These are phyloP conservation scores for Arthrobotrys iridis DNA, from an alignment of 2,329 filamentous ascomycete genomes.

Conservation along the genomic window DNA sequence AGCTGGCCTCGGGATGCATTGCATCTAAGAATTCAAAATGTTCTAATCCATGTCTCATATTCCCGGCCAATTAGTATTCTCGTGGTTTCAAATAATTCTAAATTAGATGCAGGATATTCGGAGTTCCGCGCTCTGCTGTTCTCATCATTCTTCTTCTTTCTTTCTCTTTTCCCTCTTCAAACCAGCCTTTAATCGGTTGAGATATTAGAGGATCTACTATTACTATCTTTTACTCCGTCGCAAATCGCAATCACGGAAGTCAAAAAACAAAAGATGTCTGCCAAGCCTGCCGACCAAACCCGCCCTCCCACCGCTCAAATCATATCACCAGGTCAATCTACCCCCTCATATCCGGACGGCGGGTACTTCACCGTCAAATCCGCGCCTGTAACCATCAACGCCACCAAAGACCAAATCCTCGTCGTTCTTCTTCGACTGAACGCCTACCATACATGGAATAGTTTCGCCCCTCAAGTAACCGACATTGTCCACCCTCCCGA, in stretches of 20 bases:
- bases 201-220: no score
- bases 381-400: conserved; percentile 39
- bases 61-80: conserved; percentile 7
- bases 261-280: conserved; percentile 16
- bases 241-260: neutral
- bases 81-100: conserved; percentile 27
- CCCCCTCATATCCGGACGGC: conserved; percentile 34
- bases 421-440: conserved; percentile 23
- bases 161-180: neutral
- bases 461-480: conserved; percentile 13
- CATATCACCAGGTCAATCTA: conserved; percentile 31
- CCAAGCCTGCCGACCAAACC: conserved; percentile 23
- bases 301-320: conserved; percentile 27
- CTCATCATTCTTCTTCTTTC: neutral
- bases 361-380: conserved; percentile 48
- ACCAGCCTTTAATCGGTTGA: neutral
- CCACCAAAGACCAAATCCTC: conserved; percentile 45
- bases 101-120: neutral
- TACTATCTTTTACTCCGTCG: neutral
- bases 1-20: neutral
- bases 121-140: conserved; percentile 14
- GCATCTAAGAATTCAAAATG: neutral
- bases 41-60: conserved; percentile 18
- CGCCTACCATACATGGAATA: conserved; percentile 42
- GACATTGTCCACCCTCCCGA: conserved; percentile 30